Conservation (phyloP, 345 rosid species). For the Trapa bicornis region DNA sequence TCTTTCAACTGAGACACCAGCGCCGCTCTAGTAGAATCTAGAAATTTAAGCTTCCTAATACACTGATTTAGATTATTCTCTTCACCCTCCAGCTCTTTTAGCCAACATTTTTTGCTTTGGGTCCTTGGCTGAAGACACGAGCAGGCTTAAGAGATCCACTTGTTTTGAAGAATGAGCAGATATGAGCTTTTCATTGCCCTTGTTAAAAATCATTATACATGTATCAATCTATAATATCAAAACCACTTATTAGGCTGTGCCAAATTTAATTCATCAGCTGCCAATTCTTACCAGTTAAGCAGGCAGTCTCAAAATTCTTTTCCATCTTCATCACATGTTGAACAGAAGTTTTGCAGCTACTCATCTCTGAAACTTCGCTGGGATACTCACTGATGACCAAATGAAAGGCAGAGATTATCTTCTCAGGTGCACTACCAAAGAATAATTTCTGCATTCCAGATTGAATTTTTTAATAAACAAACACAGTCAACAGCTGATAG, state of each 20-base stretch:
- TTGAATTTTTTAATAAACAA: background rate
- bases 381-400: slow-evolving; percentile 52
- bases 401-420: slow-evolving; percentile 83
- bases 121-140: slow-evolving; percentile 38
- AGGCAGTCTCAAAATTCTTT: slow-evolving; percentile 55
- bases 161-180: background rate
- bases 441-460: slow-evolving; percentile 48
- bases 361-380: slow-evolving; percentile 81
- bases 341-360: slow-evolving; percentile 59
- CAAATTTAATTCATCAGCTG: background rate
- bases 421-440: slow-evolving; percentile 71
- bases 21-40: slow-evolving; percentile 53
- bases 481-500: background rate
- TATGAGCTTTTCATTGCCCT: background rate
- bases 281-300: slow-evolving; percentile 35
- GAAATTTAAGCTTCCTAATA: slow-evolving; percentile 68
- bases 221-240: background rate
- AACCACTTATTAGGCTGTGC: background rate
- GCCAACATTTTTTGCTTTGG: slow-evolving; percentile 50
- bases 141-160: background rate
- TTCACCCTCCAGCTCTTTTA: slow-evolving; percentile 56
- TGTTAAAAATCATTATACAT: background rate
- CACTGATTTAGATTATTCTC: slow-evolving; percentile 64
- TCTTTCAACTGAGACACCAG: slow-evolving; percentile 80
- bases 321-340: slow-evolving; percentile 71